Evolutionary conservation across 495 filamentous ascomycete genomes (phyloP), one percentile per base, ranked within the genome.

Genomic region (Jackrogersella minutella): DNA sequence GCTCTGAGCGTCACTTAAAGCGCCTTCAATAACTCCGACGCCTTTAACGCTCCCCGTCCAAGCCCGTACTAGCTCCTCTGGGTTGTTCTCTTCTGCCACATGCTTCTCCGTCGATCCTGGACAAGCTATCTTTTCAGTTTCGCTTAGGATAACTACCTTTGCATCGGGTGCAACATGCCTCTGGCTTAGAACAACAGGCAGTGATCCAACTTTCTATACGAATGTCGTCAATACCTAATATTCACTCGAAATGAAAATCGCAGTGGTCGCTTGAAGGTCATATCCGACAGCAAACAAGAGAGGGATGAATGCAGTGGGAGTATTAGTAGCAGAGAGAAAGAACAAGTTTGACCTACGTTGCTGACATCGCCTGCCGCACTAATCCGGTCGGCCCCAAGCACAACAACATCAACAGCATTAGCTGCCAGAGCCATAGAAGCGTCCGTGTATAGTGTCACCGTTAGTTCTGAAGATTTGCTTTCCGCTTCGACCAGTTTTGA

Each of bases 321-420:
- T 19, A 41, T 41, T 5, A 17, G 37, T 30, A 3, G 16, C n/a
- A 43, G 14, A 22, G 19, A 37, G 13, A 28, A 36, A 28, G 11
- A 46, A 13, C 19, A 62, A n/a, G 17, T 31, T 44, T 44, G 10
- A 58, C 72, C 60, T 62, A 74, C 72, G 75, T 90, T 91, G 64
- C 82, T 84, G 3, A 90, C 83, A n/a, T 77, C 75, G 0, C 85
- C 85, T 9, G 80, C 78, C 0, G 76, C 68, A 8, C 85, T 81
- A 30, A 91, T 86, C 13, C 81, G 76, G 56, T 91, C 89, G 10
- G 87, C 86, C 5, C 89, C 89, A 2, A 91, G 76, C 0, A 90
- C 68, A 5, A 91, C 68, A 6, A 87, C 59, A 52, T 88, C 79
- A 0, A 85, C 75, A 8, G 69, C 74, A 2, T 67, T 43, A 0